These are phyloP conservation scores for Nemania serpens DNA, from an alignment of 2,329 filamentous ascomycete species.

Conservation along the genomic window DNA sequence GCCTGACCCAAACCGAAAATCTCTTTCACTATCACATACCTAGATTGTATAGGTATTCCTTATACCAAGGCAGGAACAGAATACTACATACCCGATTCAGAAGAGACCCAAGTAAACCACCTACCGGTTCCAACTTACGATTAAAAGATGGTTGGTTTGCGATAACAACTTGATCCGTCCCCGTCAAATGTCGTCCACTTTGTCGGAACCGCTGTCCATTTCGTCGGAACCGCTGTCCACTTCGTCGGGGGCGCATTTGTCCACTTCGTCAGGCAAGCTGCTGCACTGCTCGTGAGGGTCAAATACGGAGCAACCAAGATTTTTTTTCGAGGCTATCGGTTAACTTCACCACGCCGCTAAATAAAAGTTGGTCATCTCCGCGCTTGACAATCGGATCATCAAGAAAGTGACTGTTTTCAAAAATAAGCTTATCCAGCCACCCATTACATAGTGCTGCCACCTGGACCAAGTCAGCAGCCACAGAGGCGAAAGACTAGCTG, in stretches of 20 bases:
- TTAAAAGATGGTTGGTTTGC: too few relatives aligned
- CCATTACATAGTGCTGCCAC: slow-evolving; percentile 2
- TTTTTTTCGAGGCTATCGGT: slow-evolving; percentile 13
- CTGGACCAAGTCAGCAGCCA: slow-evolving; percentile 15
- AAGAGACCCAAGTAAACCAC: too few relatives aligned
- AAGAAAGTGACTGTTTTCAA: background rate
- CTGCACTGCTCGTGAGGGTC: background rate
- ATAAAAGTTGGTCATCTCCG: background rate
- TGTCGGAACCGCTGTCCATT: too few relatives aligned
- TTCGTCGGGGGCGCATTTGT: background rate
- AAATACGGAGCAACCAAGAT: slow-evolving; percentile 8
- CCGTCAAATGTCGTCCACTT: background rate
- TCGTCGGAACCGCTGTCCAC: too few relatives aligned
- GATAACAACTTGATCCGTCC: background rate
- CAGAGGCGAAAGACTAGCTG: slow-evolving; percentile 8
- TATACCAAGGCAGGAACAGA: background rate
- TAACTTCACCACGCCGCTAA: background rate
- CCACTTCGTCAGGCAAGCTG: too few relatives aligned
- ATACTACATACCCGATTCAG: background rate
- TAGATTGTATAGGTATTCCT: too few relatives aligned
- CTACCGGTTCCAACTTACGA: too few relatives aligned
- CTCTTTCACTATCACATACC: too few relatives aligned
- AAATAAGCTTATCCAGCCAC: background rate
- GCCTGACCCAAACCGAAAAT: too few relatives aligned
- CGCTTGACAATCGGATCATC: slow-evolving; percentile 1